Percentiles rank a stretch among this genome's conserved stretches.
phyloP scores from a whole-genome alignment of 2,329 filamentous ascomycete genomes.

The Torrubiella hemipterigena region DNA sequence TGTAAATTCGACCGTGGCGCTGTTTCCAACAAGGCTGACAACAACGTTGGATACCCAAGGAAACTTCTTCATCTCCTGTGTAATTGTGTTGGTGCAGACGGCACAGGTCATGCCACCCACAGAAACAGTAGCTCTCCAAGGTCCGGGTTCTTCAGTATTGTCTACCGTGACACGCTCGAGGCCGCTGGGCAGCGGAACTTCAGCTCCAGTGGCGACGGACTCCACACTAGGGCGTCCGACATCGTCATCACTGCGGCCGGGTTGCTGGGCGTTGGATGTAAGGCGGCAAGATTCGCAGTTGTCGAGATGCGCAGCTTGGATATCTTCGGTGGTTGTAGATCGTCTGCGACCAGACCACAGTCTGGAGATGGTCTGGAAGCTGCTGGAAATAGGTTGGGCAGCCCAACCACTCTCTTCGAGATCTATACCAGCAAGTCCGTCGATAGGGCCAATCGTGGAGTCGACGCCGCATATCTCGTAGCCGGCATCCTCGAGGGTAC shows the following conservation, averaged over 20 bases:
- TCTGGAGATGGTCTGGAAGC: constrained; percentile 18
- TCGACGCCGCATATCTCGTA: constrained; percentile 45
- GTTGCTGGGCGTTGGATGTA: constrained; percentile 1
- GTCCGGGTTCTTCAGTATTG: background rate
- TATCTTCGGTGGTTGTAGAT: constrained; percentile 11
- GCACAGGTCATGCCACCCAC: constrained; percentile 66
- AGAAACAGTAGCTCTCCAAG: constrained; percentile 41
- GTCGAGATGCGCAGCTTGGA: constrained; percentile 20
- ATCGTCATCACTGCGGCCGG: constrained; percentile 2
- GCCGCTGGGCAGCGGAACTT: background rate
- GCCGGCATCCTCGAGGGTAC: constrained; percentile 41
- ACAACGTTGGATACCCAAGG: constrained; percentile 45
- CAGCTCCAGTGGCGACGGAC: constrained; percentile 3
- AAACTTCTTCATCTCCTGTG: constrained; percentile 40
- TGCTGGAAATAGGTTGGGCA: constrained; percentile 10
- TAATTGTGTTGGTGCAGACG: constrained; percentile 53
- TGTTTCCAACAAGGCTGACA: constrained; percentile 58
- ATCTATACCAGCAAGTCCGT: constrained; percentile 14
- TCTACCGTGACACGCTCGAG: constrained; percentile 1
- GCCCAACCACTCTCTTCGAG: constrained; percentile 12
- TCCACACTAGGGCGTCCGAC: constrained; percentile 5
- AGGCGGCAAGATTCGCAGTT: constrained; percentile 24
- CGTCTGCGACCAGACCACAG: constrained; percentile 16
- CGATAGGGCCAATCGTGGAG: constrained; percentile 19
- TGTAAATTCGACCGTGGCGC: constrained; percentile 46